phyloP scores from a whole-genome alignment of 805 yeast genomes.

The Cyberlindnera euphorbiae region DNA sequence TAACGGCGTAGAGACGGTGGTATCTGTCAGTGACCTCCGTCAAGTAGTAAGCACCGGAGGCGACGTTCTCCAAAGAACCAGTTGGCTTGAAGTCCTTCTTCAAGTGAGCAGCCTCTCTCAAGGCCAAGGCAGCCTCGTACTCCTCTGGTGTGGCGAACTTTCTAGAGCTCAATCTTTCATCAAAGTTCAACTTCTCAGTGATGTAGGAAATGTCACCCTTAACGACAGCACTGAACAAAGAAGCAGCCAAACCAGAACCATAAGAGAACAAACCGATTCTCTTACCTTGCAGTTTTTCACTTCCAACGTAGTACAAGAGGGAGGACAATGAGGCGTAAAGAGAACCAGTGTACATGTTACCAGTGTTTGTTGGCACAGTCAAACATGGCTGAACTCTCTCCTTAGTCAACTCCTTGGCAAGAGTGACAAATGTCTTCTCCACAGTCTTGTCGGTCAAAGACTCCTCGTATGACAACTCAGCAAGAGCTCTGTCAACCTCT shows the following conservation, averaged over 20 bases:
- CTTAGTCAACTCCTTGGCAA: conserved; percentile 61
- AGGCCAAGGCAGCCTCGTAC: conserved; percentile 73
- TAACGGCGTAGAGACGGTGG: conserved; percentile 76
- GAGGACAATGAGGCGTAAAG: conserved; percentile 86
- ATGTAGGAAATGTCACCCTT: conserved; percentile 75
- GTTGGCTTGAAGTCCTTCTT: conserved; percentile 74
- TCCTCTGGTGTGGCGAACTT: conserved; percentile 63
- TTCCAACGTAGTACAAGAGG: conserved; percentile 67
- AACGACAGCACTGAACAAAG: conserved; percentile 75
- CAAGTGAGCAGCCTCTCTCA: conserved; percentile 88
- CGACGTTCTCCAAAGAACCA: conserved; percentile 70
- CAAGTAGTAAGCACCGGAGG: conserved; percentile 78
- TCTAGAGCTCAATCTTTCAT: conserved; percentile 64
- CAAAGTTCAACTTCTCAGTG: conserved; percentile 59
- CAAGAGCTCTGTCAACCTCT: conserved; percentile 46
- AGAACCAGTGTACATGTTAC: conserved; percentile 97
- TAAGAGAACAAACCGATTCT: conserved; percentile 92
- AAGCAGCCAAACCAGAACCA: conserved; percentile 96
- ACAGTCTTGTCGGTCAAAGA: conserved; percentile 74
- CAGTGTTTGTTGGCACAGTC: conserved; percentile 90
- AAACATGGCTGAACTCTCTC: conserved; percentile 76
- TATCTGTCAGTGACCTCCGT: conserved; percentile 79
- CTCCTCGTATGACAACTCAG: conserved; percentile 61
- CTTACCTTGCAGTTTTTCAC: conserved; percentile 70
- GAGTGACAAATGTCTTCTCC: conserved; percentile 79